Evolutionary conservation across 768 basidiomycete genomes (phyloP).

Genomic region (Steccherinum ochraceum): DNA sequence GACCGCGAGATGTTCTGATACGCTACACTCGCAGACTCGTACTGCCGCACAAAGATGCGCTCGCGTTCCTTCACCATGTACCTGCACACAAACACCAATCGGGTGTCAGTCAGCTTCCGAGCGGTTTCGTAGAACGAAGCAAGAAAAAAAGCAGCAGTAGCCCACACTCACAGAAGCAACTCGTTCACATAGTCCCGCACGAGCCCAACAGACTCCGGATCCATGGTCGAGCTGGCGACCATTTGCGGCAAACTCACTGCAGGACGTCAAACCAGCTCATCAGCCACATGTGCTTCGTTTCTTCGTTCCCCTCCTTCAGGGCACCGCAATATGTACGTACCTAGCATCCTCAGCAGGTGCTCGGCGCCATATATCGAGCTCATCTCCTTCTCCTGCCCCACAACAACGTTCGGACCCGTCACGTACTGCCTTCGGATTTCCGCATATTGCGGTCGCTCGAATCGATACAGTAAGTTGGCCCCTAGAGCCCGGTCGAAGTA

Average conservation of each 20-base stretch:
- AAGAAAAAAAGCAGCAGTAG: too few relatives aligned
- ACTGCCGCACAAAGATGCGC: conserved; percentile 69
- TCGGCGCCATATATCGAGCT: conserved; percentile 91
- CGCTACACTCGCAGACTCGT: conserved; percentile 66
- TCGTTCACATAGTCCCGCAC: conserved; percentile 89
- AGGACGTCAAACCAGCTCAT: too few relatives aligned
- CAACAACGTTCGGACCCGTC: conserved; percentile 63
- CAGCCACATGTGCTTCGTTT: too few relatives aligned
- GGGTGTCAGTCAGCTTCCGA: not conserved
- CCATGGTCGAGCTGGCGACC: conserved; percentile 86
- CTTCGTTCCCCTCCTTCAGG: not conserved
- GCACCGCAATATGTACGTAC: conserved; percentile 42
- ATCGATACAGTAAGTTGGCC: conserved; percentile 86
- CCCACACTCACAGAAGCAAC: conserved; percentile 61
- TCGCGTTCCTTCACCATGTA: conserved; percentile 76
- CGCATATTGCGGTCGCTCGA: conserved; percentile 91
- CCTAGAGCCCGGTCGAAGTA: conserved; percentile 95
- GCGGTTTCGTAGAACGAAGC: not conserved
- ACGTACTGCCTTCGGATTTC: conserved; percentile 67
- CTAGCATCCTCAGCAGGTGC: conserved; percentile 86
- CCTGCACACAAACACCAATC: conserved; percentile 31
- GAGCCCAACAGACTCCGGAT: conserved; percentile 75
- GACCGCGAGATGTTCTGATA: conserved; percentile 84
- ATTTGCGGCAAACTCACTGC: conserved; percentile 89
- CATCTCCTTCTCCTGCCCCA: conserved; percentile 77